These are phyloP conservation scores for Ophiostoma himal-ulmi DNA, from an alignment of 2,329 filamentous ascomycete genomes.

Conservation along the genomic window DNA sequence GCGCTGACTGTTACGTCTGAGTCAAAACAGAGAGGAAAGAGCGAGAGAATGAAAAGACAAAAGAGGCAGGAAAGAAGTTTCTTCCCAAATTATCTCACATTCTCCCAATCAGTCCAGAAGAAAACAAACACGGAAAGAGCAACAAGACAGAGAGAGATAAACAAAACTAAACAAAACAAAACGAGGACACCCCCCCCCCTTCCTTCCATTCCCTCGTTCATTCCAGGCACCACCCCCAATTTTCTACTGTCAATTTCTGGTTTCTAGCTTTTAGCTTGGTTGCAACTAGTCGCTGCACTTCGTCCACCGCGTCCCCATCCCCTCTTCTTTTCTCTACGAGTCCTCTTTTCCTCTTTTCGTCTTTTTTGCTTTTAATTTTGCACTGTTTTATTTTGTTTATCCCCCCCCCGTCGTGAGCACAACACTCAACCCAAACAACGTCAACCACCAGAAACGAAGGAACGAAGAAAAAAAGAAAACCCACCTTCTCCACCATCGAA, in stretches of 20 bases:
- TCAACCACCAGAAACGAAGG: neutral
- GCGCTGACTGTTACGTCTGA: no score
- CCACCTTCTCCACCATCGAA: conserved; percentile 4
- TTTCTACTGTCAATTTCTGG: neutral
- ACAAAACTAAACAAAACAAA: neutral
- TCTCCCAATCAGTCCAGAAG: neutral
- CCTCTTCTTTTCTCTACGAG: neutral
- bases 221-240: conserved; percentile 14
- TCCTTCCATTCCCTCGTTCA: conserved; percentile 1
- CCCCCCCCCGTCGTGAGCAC: neutral
- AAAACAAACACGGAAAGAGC: neutral
- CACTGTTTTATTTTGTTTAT: conserved; percentile 12
- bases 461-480: neutral
- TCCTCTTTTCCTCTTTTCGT: neutral
- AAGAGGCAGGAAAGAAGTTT: neutral
- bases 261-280: neutral
- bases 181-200: neutral
- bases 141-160: neutral
- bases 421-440: neutral
- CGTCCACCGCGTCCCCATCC: neutral
- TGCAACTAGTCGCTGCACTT: neutral
- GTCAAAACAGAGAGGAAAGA: neutral
- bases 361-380: conserved; percentile 8
- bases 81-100: neutral
- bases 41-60: neutral